Conservation (phyloP, 345 rosid genomes). For the Ricinus communis region DNA sequence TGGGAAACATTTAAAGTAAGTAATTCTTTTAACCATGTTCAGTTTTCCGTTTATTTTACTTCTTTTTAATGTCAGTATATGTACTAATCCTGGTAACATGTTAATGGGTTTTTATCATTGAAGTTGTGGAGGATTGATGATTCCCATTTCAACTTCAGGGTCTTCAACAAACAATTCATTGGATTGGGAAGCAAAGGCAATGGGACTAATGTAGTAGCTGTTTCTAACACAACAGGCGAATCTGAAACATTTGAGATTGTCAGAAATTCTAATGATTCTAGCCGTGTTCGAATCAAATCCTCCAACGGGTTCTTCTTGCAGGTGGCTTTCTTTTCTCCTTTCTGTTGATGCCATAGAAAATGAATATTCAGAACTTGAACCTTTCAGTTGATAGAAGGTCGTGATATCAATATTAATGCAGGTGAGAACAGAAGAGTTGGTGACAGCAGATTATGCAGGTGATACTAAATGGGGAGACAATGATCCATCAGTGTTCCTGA, state of each 20-base stretch:
- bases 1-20: constrained; percentile 66
- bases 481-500: constrained; percentile 54
- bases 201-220: constrained; percentile 38
- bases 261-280: constrained; percentile 28
- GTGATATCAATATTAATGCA: constrained; percentile 14
- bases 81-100: neutral
- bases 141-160: constrained; percentile 46
- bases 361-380: too few relatives aligned
- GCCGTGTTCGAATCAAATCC: constrained; percentile 51
- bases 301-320: constrained; percentile 52
- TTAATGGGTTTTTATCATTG: neutral
- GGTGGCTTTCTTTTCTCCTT: constrained; percentile 22
- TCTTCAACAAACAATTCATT: constrained; percentile 45
- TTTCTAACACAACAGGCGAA: constrained; percentile 22
- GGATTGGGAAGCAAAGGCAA: constrained; percentile 37
- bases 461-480: constrained; percentile 42
- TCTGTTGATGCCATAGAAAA: too few relatives aligned
- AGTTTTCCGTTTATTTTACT: neutral
- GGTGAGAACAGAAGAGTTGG: constrained; percentile 51
- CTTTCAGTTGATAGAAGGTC: too few relatives aligned
- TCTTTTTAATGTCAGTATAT: neutral
- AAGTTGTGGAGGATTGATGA: constrained; percentile 62
- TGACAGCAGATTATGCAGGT: constrained; percentile 47
- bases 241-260: constrained; percentile 49
- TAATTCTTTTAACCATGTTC: neutral